Evolutionary conservation across 345 rosid genomes (phyloP), one percentile per base, ranked within the genome.

Genomic region (Arabidopsis arenosa): DNA sequence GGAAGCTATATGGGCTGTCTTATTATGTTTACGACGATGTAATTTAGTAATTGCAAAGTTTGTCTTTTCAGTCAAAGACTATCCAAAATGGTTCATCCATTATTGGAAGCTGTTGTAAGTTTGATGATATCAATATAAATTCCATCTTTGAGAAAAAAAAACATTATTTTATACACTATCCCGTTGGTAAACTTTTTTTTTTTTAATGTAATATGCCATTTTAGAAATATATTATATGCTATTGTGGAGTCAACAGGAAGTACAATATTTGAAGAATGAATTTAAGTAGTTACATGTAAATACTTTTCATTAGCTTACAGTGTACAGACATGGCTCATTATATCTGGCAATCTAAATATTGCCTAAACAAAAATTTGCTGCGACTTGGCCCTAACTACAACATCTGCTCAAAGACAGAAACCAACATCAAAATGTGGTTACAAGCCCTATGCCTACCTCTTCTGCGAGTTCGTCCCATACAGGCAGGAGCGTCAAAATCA

Each of bases 401-500:
- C 63, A 68, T 21, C 21, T 44, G 52, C 35, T 58, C 75, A 48
- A 26, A 28, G 35, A 30, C 69, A 39, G 7, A 28, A 37, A 32
- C 54, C 10, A 39, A 41, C 60, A 47, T 73, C 30, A 36, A 80
- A 94, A 87, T 56, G 96, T 85, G 55, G 83, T 90, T 63, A 90
- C 87, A 59, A 94, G 95, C 69, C 96, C 98, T 76, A 94, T 92
- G 36, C 98, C 97, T 33, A 94, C 75, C 80, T 94, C 98, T 83
- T 89, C 98, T 9, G 98, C 96, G 23, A 94, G 97, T 73, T 92
- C 95, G 57, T 94, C 97, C 89, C 95, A 87, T 49, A 94, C 84
- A 0, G 98, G 98, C 54, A 94, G 84, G 18, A 94, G 92, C 1
- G 93, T 94, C 79, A 92, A 76, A 45, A 86, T 68, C 17, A 89